A percentile compares a stretch with the other conserved stretches of the same genome.
These are phyloP conservation scores for Nicotiana rustica DNA, from an alignment of 305 asterid genomes.

Conservation along the genomic window DNA sequence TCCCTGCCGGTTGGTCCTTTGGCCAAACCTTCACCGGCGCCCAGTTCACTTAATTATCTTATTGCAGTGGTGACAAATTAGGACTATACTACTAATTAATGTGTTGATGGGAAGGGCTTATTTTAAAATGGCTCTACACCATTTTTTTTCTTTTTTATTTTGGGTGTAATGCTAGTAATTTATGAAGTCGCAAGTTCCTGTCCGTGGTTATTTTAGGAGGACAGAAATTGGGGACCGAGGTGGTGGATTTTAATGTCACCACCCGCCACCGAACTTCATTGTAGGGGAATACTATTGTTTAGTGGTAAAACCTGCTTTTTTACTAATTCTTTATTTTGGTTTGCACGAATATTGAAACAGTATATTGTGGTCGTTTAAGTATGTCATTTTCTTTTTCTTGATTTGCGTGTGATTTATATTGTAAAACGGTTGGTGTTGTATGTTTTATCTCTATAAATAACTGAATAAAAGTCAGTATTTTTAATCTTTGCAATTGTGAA, in stretches of 20 bases:
- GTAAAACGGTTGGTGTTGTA: slow-evolving; percentile 39
- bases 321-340: background rate
- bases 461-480: too few relatives aligned
- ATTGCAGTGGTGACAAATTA: background rate
- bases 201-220: slow-evolving; percentile 45
- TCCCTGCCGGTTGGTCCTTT: slow-evolving; percentile 57
- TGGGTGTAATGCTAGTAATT: background rate
- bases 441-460: background rate
- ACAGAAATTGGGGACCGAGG: slow-evolving; percentile 43
- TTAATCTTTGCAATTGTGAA: too few relatives aligned
- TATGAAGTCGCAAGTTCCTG: slow-evolving; percentile 37
- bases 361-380: background rate
- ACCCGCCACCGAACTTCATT: slow-evolving; percentile 37
- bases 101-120: slow-evolving; percentile 37
- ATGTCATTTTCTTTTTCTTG: slow-evolving; percentile 24
- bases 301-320: background rate
- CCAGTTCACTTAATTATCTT: slow-evolving; percentile 45
- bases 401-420: slow-evolving; percentile 33
- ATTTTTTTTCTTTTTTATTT: background rate
- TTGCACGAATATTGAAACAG: background rate
- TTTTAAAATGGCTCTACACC: slow-evolving; percentile 46
- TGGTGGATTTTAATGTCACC: slow-evolving; percentile 41
- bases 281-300: slow-evolving; percentile 17
- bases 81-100: background rate
- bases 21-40: slow-evolving; percentile 55